Evolutionary conservation across 2,329 filamentous ascomycete genomes (phyloP), one percentile per base, ranked within the genome.

Genomic region (Aspergillus quadricinctus): DNA sequence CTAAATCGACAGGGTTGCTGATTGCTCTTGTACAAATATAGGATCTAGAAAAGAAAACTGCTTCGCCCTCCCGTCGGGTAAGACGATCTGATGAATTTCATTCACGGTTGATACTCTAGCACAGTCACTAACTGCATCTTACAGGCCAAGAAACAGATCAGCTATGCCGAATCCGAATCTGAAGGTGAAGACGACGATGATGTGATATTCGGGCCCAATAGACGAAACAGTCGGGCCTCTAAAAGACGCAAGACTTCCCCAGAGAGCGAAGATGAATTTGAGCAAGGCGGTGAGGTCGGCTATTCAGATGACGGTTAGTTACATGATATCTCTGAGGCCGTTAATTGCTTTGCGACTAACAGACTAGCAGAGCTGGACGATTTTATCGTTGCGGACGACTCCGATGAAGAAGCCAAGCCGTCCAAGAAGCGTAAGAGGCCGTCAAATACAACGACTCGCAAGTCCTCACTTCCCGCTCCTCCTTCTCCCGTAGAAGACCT

Each of bases 381-480:
- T 70, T 97, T 97, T 66, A 80, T 97, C 25, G 92, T 88, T 4
- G 86, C 88, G 0, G 92, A 97, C 66, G 90, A 95, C 45, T 93
- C 90, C 0, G 92, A 96, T 49, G 88, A 86, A 19, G 82, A 84
- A 68, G 80, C 59, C 62, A 78, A 65, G 70, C 72, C 80, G 25
- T 78, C 88, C 0, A 88, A 85, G 69, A 96, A 96, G 75, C 81
- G 88, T 50, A 93, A 93, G 70, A 81, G 84, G 65, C 77, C 84
- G 7, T 61, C 75, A 55, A 81, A 84, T 53, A 70, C 80, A 61
- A 17, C 69, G 54, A 54, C 75, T 62, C 66, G 63, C 54, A 71
- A 70, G 48, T 62, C 66, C n/a, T 71, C 71, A 19, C 56, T 66
- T 3, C 64, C 84, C 0, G 76, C 81, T 1, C 80, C 83, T 0